A percentile compares a stretch with the other conserved stretches of the same genome.
Evolutionary conservation across 2,329 filamentous ascomycete genomes (phyloP).

Genomic region (Colletotrichum somersetense): DNA sequence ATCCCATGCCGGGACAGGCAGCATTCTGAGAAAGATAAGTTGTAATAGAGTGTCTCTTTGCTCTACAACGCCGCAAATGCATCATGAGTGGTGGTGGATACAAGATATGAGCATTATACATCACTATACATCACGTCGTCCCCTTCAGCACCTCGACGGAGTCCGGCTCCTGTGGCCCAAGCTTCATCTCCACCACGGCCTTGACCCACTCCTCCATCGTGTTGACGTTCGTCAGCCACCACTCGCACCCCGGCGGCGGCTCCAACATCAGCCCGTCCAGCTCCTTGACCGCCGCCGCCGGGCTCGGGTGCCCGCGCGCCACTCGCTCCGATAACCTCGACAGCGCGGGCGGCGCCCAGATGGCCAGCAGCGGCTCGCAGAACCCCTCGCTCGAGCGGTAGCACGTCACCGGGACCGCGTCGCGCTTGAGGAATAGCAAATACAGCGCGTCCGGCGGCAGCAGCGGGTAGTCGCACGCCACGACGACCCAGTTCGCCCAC

Average conservation of each 20-base stretch:
- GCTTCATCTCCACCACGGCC: constrained; percentile 28
- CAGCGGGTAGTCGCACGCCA: constrained; percentile 52
- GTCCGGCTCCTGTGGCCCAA: constrained; percentile 16
- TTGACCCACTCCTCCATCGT: constrained; percentile 33
- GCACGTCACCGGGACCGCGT: constrained; percentile 49
- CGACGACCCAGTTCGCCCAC: constrained; percentile 49
- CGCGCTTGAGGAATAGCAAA: constrained; percentile 46
- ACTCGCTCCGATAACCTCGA: constrained; percentile 42
- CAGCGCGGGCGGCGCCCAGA: constrained; percentile 52
- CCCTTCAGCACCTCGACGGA: background rate
- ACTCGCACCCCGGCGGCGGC: constrained; percentile 17
- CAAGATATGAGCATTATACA: background rate
- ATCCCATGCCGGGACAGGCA: background rate
- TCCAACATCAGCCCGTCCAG: constrained; percentile 24
- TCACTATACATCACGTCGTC: background rate
- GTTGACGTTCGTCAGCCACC: constrained; percentile 37
- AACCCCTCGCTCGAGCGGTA: constrained; percentile 49
- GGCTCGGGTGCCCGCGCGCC: constrained; percentile 36
- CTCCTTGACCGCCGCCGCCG: constrained; percentile 23
- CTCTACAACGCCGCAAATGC: background rate
- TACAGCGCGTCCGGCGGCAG: constrained; percentile 46
- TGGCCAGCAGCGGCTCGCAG: constrained; percentile 52
- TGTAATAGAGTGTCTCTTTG: background rate
- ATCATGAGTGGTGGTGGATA: background rate
- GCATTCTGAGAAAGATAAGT: background rate